Percentiles rank a stretch among this genome's conserved stretches.
Conservation (phyloP, 345 rosid genomes). For the Arabis hirsuta region DNA sequence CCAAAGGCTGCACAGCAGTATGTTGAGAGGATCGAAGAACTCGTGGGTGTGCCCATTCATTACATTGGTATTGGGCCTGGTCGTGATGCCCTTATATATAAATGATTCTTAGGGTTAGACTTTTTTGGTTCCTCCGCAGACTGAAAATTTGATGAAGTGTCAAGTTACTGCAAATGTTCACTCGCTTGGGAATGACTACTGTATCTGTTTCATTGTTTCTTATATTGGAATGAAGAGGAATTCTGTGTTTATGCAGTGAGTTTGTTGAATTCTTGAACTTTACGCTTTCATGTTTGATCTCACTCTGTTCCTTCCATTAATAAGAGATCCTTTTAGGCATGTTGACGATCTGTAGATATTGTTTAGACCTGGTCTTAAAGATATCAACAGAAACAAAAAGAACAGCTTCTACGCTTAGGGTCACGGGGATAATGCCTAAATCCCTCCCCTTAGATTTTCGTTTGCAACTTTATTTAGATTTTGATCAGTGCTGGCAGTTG, state of each 20-base stretch:
- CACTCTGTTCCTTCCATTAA: not conserved
- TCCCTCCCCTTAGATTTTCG: not conserved
- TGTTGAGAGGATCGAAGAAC: slow-evolving; percentile 92
- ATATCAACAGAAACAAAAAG: slow-evolving; percentile 13
- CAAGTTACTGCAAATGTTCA: slow-evolving; percentile 33
- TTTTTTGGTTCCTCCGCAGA: slow-evolving; percentile 25
- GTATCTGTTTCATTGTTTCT: slow-evolving; percentile 49
- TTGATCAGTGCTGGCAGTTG: slow-evolving; percentile 25
- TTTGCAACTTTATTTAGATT: slow-evolving; percentile 9
- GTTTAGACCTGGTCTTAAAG: slow-evolving; percentile 16
- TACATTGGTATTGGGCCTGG: slow-evolving; percentile 95
- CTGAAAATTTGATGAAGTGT: slow-evolving; percentile 28
- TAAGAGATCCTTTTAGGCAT: slow-evolving; percentile 10
- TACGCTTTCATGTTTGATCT: slow-evolving; percentile 20
- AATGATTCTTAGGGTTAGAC: slow-evolving; percentile 48
- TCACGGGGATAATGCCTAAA: slow-evolving; percentile 18
- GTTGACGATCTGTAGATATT: slow-evolving; percentile 26
- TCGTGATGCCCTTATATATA: slow-evolving; percentile 87
- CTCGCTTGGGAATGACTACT: slow-evolving; percentile 24
- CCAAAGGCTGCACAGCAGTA: slow-evolving; percentile 79
- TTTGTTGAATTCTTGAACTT: slow-evolving; percentile 22
- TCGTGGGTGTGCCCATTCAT: slow-evolving; percentile 77
- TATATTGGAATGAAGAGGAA: slow-evolving; percentile 37
- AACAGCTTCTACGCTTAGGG: not conserved
- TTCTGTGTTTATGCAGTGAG: slow-evolving; percentile 22